phyloP scores from a whole-genome alignment of 2,329 filamentous ascomycete species.

The Dactylellina parvicollis region DNA sequence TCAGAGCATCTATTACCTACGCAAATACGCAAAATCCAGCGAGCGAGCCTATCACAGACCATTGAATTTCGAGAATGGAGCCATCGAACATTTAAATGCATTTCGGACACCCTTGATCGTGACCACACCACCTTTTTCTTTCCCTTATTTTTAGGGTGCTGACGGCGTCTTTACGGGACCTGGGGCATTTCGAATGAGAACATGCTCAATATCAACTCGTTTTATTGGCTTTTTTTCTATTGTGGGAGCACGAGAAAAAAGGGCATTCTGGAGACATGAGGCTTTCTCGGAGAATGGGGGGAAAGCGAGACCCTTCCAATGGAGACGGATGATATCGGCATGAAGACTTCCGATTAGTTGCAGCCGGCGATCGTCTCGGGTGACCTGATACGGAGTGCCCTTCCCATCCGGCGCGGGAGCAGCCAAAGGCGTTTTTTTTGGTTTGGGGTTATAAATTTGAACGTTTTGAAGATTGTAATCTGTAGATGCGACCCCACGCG shows the following conservation, averaged over 20 bases:
- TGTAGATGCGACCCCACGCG: conserved; percentile 30
- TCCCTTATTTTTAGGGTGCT: conserved; percentile 48
- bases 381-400: conserved; percentile 4
- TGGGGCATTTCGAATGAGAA: conserved; percentile 5
- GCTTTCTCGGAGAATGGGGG: neutral
- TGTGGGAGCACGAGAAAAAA: conserved; percentile 3
- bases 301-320: conserved; percentile 13
- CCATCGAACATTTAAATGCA: conserved; percentile 34
- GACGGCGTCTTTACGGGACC: conserved; percentile 27
- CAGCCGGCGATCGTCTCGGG: conserved; percentile 36
- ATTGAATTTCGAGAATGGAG: conserved; percentile 49
- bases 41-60: conserved; percentile 49
- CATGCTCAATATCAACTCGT: conserved; percentile 26
- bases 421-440: conserved; percentile 11
- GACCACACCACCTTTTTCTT: conserved; percentile 50
- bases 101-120: conserved; percentile 46
- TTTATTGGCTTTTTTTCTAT: conserved; percentile 11
- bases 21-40: conserved; percentile 43
- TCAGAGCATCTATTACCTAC: conserved; percentile 28
- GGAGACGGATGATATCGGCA: conserved; percentile 47
- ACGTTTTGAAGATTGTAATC: conserved; percentile 8
- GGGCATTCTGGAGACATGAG: neutral
- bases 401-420: conserved; percentile 12
- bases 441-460: conserved; percentile 22
- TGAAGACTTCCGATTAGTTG: conserved; percentile 49